Evolutionary conservation across 2,329 filamentous ascomycete species (phyloP).

Genomic region (Dothistroma septosporum): DNA sequence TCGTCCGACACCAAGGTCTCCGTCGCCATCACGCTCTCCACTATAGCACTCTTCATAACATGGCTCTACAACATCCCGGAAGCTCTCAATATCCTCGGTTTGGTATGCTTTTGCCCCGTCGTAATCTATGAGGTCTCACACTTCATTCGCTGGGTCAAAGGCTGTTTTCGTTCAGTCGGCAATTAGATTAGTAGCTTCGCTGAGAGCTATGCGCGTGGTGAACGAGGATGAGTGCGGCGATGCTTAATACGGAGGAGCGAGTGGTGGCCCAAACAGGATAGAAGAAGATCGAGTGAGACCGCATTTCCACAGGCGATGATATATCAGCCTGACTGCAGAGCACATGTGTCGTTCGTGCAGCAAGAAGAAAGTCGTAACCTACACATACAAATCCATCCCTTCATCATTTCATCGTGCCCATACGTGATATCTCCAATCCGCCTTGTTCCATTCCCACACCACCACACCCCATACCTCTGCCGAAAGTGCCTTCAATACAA

Average conservation of each 20-base stretch:
- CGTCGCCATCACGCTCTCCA: not conserved
- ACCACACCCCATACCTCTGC: not conserved
- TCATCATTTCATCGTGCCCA: not conserved
- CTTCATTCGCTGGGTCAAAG: not conserved
- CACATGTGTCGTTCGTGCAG: too few relatives aligned
- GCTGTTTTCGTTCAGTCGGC: not conserved
- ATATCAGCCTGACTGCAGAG: too few relatives aligned
- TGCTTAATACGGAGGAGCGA: too few relatives aligned
- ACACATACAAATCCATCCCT: not conserved
- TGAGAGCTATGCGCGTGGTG: too few relatives aligned
- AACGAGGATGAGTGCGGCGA: too few relatives aligned
- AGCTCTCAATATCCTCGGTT: not conserved
- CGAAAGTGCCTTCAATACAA: not conserved
- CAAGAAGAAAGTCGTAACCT: too few relatives aligned
- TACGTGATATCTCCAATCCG: not conserved
- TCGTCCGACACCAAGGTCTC: not conserved
- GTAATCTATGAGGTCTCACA: not conserved
- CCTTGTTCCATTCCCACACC: not conserved
- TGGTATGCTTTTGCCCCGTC: not conserved
- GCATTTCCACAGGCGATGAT: too few relatives aligned
- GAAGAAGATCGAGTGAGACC: too few relatives aligned
- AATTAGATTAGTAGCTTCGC: too few relatives aligned
- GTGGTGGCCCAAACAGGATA: too few relatives aligned
- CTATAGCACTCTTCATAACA: not conserved
- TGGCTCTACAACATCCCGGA: not conserved